Base-by-base conservation (phyloP, 2,329 filamentous ascomycete species). In the Aspergillus tamarii region DNA sequence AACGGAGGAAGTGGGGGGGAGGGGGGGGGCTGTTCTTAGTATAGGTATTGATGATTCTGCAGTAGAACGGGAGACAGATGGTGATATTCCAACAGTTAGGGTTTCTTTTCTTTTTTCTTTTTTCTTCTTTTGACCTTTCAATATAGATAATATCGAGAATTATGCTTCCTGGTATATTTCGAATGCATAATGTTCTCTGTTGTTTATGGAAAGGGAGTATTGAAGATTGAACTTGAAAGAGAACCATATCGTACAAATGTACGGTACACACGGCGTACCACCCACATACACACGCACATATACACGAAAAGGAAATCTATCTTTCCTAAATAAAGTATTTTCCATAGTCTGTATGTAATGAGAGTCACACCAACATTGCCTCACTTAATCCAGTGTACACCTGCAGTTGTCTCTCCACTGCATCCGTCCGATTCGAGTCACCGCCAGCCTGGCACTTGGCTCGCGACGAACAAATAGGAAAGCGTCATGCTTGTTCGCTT, bases 341-440 rank as follows among this genome's bases (percentile, higher is more conserved):
- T 12, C 19, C 8, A 41, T 46, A 46, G 26, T 10, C 41, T 19
- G 16, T 23, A 12, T 43, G 41, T n/a, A 43, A 19, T 43, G 10
- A 19, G 30, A 39, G 32, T 55, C 52, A 55, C 54, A 62, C 53
- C 43, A 61, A 54, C 55, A 26, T 39, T 39, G 52, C 52, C 52
- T 55, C 52, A 55, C 52, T 53, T 53, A 21, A 14, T 16, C 32
- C 28, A 54, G 21, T 23, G 39, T n/a, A 48, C 32, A 21, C 30
- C 52, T 55, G 34, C 52, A 55, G 52, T 55, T 55, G 52, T 55
- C 32, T 46, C 34, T 59, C 59, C 50, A 54, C 69, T 74, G 73
- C 73, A 74, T 67, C 69, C 66, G 70, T 66, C 73, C 73, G 67
- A 60, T 74, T 74, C 70, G 69, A 74, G 73, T 73, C 68, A 64